Evolutionary conservation across 768 basidiomycete genomes (phyloP), one percentile per base, ranked within the genome.

Genomic region (Hericium rajendrae): DNA sequence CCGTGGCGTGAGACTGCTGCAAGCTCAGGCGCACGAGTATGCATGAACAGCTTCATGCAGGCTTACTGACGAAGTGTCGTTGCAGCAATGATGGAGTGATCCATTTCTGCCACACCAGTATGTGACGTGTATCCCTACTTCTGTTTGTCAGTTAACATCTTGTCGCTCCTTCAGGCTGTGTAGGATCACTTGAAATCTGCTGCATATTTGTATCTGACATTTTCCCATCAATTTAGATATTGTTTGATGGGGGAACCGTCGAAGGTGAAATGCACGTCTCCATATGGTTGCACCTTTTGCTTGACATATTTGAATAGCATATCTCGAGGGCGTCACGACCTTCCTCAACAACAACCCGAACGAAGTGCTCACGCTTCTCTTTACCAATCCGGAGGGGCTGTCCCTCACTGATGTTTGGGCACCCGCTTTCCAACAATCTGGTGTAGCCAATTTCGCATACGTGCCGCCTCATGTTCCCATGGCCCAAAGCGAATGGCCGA

Each of bases 341-440:
- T 50, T 50, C 49, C 22, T 50, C 18, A 50, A 50, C 11, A 50
- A 50, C 22, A 83, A 86, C 63, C 83, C 85, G 0, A 82, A 78
- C 60, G 85, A 86, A 59, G 82, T 86, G 43, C 57, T 86, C 51
- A 83, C 84, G 0, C 69, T 86, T 53, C 69, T 86, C 39, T 84
- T 87, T 64, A 85, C 85, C 40, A 86, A 86, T 65, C 81, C 79
- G 4, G 84, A 85, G 56, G 74, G 76, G 9, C 68, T 77, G 15
- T 76, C 79, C 1, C 70, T 82, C 11, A 64, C 71, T 4, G 70
- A 70, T 4, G 66, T 76, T 6, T 84, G 81, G 78, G 76, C 76
- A 38, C 78, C 80, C 1, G 70, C 75, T 0, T 85, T 85, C 67
- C 73, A 77, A 41, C 48, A 68, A 1, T 71, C 82, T 11, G 82